Base-by-base conservation (phyloP, 352 stramenopile species). In the Globisporangium paddicum region DNA sequence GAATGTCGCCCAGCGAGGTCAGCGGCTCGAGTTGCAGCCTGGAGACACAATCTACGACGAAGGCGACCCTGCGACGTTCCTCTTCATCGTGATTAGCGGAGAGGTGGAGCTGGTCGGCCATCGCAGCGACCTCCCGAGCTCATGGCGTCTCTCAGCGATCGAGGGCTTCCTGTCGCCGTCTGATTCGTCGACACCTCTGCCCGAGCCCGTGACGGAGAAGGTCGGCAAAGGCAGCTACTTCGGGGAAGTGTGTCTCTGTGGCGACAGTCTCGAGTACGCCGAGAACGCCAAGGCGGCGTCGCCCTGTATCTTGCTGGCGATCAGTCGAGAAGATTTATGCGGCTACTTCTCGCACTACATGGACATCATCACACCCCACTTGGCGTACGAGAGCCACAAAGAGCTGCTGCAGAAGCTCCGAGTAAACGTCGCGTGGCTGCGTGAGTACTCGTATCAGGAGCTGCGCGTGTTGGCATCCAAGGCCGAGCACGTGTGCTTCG, bases 291-390 rank as follows among this genome's bases (percentile, higher is more conserved):
- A 67, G 28, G 77, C 71, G 2, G 28, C 63, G 2, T 66, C 52
- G 3, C 13, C 61, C 0, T 87, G 73, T 25, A 60, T 71, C 11
- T 53, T 90, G 16, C 60, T 90, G 19, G 77, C 71, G n/a, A 52
- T 90, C 41, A 73, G 69, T 14, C 68, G 65, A 38, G 71, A 84
- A 11, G 77, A 89, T 56, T 40, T 90, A 7, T 78, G 67, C 44
- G 73, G 75, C 1, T 90, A 88, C 52, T 68, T 89, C 8, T 66
- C 68, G 13, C 71, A 77, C 55, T 88, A 90, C 55, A 80, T 90
- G 68, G 77, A 89, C 54, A 75, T 88, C 28, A 72, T 90, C 47
- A 68, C 60, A 3, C 69, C 79, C 21, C 79, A 90, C 32, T 47
- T 90, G n/a, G 60, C 53, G 9, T 77, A 86, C 46, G 77, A 86